Evolutionary conservation across 2,329 filamentous ascomycete genomes (phyloP).

Genomic region (Neonectria hederae): DNA sequence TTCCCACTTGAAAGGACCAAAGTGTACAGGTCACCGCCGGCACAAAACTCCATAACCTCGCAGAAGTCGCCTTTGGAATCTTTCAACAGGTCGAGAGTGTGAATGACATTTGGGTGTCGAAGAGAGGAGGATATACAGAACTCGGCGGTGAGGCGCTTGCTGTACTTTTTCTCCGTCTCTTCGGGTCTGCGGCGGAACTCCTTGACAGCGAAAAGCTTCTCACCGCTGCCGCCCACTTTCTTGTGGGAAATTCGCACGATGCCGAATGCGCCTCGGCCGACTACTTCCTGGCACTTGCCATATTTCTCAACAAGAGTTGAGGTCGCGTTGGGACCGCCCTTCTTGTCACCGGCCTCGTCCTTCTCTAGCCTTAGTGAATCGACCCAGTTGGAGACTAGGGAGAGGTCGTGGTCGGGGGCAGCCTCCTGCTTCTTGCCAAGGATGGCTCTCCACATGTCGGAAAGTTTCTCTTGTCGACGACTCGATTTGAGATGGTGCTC

Average conservation of each 20-base stretch:
- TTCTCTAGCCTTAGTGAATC: constrained; percentile 91
- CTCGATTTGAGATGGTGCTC: constrained; percentile 89
- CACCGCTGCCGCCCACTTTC: constrained; percentile 80
- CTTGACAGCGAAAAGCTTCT: constrained; percentile 97
- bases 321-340: constrained; percentile 75
- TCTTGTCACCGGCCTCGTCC: constrained; percentile 85
- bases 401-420: constrained; percentile 80
- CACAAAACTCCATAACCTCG: constrained; percentile 99
- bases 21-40: constrained; percentile 94
- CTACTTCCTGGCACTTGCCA: constrained; percentile 96
- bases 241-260: constrained; percentile 99
- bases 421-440: constrained; percentile 85
- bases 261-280: constrained; percentile 94
- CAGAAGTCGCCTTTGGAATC: constrained; percentile 98
- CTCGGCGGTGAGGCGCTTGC: constrained; percentile 95
- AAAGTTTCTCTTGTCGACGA: constrained; percentile 92
- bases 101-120: constrained; percentile 96
- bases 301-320: constrained; percentile 91
- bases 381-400: constrained; percentile 94
- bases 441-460: constrained; percentile 88
- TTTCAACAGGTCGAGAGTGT: constrained; percentile 93
- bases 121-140: constrained; percentile 98
- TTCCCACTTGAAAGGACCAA: constrained; percentile 91
- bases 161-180: constrained; percentile 96
- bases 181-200: constrained; percentile 95